A percentile compares a stretch with the other conserved stretches of the same genome.
phyloP scores from a whole-genome alignment of 257 asterid species.

The Nicotiana undulata region DNA sequence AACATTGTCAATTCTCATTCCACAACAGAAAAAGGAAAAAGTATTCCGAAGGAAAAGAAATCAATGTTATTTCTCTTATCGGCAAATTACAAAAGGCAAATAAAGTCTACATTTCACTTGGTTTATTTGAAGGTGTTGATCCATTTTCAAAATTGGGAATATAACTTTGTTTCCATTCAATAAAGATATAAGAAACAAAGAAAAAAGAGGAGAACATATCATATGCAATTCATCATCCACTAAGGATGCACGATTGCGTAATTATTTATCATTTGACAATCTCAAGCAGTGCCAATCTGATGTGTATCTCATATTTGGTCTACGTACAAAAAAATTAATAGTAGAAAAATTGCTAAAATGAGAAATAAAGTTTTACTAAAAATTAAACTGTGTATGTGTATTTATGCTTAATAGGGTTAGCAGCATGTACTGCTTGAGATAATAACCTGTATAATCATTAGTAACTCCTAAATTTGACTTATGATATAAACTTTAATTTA shows the following conservation, averaged over 20 bases:
- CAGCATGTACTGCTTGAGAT: not conserved
- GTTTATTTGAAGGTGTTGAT: constrained; percentile 2
- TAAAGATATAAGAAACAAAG: not conserved
- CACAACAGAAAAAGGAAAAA: not conserved
- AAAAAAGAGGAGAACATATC: not conserved
- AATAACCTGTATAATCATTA: not conserved
- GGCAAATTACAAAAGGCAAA: not conserved
- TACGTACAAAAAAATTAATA: not conserved
- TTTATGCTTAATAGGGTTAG: not conserved
- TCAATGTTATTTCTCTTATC: not conserved
- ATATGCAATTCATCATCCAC: not conserved
- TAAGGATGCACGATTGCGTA: not conserved
- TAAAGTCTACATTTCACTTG: constrained; percentile 13
- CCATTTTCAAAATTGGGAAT: constrained; percentile 22
- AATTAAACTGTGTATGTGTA: not conserved
- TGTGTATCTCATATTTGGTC: not conserved
- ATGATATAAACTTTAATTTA: not conserved
- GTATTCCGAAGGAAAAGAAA: not conserved
- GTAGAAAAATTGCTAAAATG: not conserved
- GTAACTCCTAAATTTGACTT: not conserved
- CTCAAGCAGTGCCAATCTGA: not conserved
- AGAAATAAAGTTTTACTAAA: not conserved
- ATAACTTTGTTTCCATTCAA: constrained; percentile 44
- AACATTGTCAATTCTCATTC: not conserved
- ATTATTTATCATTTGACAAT: not conserved